Evolutionary conservation across 1,139 yeast species (phyloP).

Genomic region (Suhomyces chickasaworum): DNA sequence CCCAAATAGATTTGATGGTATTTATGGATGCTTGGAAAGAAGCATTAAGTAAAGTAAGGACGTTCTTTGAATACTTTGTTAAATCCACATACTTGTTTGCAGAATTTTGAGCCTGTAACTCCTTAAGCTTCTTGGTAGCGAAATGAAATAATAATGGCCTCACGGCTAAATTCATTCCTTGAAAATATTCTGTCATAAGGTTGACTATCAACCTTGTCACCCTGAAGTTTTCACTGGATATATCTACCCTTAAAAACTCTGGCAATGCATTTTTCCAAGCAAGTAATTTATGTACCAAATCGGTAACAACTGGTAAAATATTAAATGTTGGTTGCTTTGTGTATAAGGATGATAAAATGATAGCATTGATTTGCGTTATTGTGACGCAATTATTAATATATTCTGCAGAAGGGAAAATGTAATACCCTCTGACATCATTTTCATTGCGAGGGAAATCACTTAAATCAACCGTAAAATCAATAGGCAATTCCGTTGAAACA

Average conservation of each 20-base stretch:
- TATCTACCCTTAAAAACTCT: constrained; percentile 64
- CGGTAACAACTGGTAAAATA: constrained; percentile 72
- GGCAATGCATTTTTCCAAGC: constrained; percentile 74
- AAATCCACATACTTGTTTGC: constrained; percentile 63
- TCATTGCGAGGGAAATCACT: constrained; percentile 59
- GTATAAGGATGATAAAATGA: constrained; percentile 68
- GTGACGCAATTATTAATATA: constrained; percentile 77
- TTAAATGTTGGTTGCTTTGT: constrained; percentile 76
- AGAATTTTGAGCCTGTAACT: constrained; percentile 43
- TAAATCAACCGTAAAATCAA: constrained; percentile 62
- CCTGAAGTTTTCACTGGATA: constrained; percentile 52
- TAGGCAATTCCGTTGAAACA: constrained; percentile 74
- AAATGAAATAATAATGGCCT: constrained; percentile 80
- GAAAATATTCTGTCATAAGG: constrained; percentile 82
- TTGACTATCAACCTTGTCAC: constrained; percentile 73
- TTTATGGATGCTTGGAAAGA: constrained; percentile 84
- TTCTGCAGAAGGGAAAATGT: constrained; percentile 80
- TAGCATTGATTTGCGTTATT: constrained; percentile 79
- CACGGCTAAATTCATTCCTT: constrained; percentile 81
- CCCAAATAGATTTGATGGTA: constrained; percentile 74
- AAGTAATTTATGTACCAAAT: constrained; percentile 66
- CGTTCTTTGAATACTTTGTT: constrained; percentile 66
- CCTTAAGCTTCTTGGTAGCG: constrained; percentile 65
- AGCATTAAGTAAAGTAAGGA: constrained; percentile 70
- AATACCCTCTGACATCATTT: constrained; percentile 50